phyloP scores from a whole-genome alignment of 345 rosid genomes.

The Mallotus nudiflorus region DNA sequence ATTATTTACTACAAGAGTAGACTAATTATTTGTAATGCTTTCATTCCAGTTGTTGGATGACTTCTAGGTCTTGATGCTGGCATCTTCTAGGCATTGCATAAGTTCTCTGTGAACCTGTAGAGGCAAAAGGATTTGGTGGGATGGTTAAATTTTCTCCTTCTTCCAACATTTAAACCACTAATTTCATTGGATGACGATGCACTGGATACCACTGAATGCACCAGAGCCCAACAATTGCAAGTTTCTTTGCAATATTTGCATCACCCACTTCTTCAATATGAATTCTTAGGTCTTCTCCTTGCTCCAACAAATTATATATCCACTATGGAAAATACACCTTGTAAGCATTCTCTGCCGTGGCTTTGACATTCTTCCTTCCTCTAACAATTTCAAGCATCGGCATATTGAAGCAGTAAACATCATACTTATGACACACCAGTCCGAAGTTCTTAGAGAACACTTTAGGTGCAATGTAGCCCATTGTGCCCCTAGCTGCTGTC shows the following conservation, averaged over 20 bases:
- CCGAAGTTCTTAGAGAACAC: slow-evolving; percentile 33
- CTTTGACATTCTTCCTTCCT: slow-evolving; percentile 21
- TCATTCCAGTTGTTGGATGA: no score
- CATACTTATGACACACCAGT: slow-evolving; percentile 24
- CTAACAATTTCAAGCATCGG: slow-evolving; percentile 24
- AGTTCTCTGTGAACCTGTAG: no score
- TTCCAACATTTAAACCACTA: slow-evolving; percentile 9
- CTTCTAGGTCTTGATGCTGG: no score
- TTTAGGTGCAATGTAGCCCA: no score
- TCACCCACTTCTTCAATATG: slow-evolving; percentile 3
- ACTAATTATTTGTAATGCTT: no score
- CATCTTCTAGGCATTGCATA: no score
- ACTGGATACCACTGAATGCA: slow-evolving; percentile 13
- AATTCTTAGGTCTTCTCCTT: slow-evolving; percentile 16
- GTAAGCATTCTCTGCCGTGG: not conserved
- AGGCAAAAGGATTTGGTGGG: slow-evolving; percentile 9
- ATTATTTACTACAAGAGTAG: no score
- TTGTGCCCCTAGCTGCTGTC: slow-evolving; percentile 33
- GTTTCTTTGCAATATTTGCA: slow-evolving; percentile 7
- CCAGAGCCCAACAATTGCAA: no score
- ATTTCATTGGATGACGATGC: slow-evolving; percentile 10
- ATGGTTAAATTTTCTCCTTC: not conserved
- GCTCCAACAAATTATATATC: slow-evolving; percentile 12
- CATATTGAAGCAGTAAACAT: slow-evolving; percentile 27
- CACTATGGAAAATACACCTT: slow-evolving; percentile 17